Base-by-base conservation (phyloP, 768 basidiomycete genomes). In the Suillus brevipes region DNA sequence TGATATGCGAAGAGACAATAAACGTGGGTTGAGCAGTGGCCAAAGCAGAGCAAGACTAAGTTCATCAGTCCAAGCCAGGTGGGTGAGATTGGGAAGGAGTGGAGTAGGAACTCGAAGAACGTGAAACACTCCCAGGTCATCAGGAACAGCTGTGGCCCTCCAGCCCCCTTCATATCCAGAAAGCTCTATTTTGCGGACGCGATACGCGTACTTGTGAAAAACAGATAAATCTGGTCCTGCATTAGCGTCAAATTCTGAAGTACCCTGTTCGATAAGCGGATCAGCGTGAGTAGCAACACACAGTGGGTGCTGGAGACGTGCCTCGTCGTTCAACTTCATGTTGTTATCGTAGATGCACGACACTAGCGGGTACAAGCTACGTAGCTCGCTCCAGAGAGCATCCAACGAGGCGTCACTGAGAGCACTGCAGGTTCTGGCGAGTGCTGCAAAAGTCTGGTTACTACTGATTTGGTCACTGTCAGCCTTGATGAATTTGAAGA, bases 291-390 rank as follows among this genome's bases (percentile, higher is more conserved):
- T 14, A 9, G 37, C 9, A 18, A 38, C 4, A 25, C 0, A 38
- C 31, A 31, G 31, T 38, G 3, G 7, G 25, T 58, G 5, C 4
- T 23, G 23, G 7, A 25, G 14, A 38, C 56, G 8, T 58, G 5
- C 56, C 37, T 58, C 37, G 8, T 58, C 8, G 16, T 2, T 16
- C 14, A 58, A 12, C 23, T 58, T 38, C 37, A 58, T 38, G 14
- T 58, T 58, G 16, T 37, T 6, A 23, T 38, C 36, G 38, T 58
- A 40, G 37, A 58, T 58, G 57, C 57, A 58, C 14, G 57, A 58
- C 9, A 40, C 57, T 10, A 58, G 18, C 1, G 57, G 57, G 23
- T 40, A 40, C 37, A 58, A 12, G 53, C 53, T 34, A 34, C 53
- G 31, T 23, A 58, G 38, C 14, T 58, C 57, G 8, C 23, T 25